A percentile compares a stretch with the other conserved stretches of the same genome.
Evolutionary conservation across 1,284 basidiomycete genomes (phyloP).

Genomic region (Sanguinoderma infundibulare): DNA sequence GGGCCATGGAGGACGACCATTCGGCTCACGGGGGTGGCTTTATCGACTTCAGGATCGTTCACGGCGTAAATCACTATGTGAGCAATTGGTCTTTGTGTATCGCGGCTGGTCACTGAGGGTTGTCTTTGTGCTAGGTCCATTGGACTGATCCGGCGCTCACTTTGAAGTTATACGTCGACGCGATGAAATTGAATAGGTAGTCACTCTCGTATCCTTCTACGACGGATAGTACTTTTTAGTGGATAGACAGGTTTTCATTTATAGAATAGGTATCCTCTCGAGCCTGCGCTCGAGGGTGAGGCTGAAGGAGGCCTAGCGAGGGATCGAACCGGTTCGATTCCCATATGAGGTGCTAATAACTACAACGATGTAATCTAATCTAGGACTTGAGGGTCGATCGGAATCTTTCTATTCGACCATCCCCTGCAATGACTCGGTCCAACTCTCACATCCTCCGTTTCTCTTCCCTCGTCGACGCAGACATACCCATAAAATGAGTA

Average conservation of each 20-base stretch:
- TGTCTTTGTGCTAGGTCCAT: neutral
- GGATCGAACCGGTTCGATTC: too few relatives aligned
- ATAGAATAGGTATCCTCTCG: too few relatives aligned
- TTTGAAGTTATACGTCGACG: neutral
- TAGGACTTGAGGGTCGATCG: neutral
- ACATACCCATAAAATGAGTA: slow-evolving; percentile 19
- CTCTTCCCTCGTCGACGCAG: neutral
- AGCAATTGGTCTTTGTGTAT: slow-evolving; percentile 1
- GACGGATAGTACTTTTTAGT: neutral
- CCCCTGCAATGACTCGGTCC: slow-evolving; percentile 13
- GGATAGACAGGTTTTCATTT: neutral
- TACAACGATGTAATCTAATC: slow-evolving; percentile 15
- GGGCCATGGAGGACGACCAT: slow-evolving; percentile 33
- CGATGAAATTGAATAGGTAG: neutral
- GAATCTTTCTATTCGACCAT: slow-evolving; percentile 6
- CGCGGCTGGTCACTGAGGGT: neutral
- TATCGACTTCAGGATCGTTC: slow-evolving; percentile 30
- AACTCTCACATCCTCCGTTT: neutral
- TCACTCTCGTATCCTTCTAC: neutral
- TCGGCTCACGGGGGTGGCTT: slow-evolving; percentile 27
- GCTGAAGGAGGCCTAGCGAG: too few relatives aligned
- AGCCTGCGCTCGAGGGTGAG: too few relatives aligned
- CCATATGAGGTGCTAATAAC: too few relatives aligned
- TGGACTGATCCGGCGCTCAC: neutral
- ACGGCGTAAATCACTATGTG: slow-evolving; percentile 38